A percentile compares a stretch with the other conserved stretches of the same genome.
Conservation (phyloP, 2,329 filamentous ascomycete genomes). For the Colletotrichum sp. region DNA sequence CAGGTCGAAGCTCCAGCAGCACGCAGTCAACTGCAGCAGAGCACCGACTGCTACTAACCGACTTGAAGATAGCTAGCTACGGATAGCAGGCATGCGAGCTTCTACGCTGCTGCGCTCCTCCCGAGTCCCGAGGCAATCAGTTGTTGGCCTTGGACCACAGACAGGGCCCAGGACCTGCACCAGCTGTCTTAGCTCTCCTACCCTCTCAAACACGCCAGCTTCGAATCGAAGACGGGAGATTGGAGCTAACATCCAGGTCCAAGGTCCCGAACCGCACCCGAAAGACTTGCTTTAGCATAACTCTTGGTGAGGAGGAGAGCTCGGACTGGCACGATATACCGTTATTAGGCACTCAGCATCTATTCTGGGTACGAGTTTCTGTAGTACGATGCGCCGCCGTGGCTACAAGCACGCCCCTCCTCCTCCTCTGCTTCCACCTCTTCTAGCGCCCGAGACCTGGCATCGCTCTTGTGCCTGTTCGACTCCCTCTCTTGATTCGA, state of each 20-base stretch:
- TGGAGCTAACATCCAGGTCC: neutral
- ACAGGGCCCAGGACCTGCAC: slow-evolving; percentile 9
- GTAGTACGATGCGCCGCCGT: neutral
- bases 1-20: slow-evolving; percentile 1
- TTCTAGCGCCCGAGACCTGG: neutral
- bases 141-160: slow-evolving; percentile 6
- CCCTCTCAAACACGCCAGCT: slow-evolving; percentile 10
- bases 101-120: neutral
- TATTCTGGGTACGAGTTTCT: slow-evolving; percentile 13
- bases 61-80: neutral
- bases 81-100: neutral
- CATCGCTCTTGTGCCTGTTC: neutral
- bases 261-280: neutral
- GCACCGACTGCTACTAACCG: slow-evolving; percentile 4
- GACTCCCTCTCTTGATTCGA: neutral
- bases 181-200: neutral
- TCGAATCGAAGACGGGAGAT: neutral
- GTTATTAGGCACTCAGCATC: neutral
- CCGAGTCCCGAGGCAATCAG: slow-evolving; percentile 13
- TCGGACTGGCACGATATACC: neutral
- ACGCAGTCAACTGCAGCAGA: slow-evolving; percentile 6
- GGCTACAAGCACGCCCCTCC: slow-evolving; percentile 1
- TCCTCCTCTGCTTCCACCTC: neutral
- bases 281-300: neutral
- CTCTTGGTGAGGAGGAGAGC: neutral